Base-by-base conservation (phyloP, 345 rosid genomes). In the Cochlearia excelsa region DNA sequence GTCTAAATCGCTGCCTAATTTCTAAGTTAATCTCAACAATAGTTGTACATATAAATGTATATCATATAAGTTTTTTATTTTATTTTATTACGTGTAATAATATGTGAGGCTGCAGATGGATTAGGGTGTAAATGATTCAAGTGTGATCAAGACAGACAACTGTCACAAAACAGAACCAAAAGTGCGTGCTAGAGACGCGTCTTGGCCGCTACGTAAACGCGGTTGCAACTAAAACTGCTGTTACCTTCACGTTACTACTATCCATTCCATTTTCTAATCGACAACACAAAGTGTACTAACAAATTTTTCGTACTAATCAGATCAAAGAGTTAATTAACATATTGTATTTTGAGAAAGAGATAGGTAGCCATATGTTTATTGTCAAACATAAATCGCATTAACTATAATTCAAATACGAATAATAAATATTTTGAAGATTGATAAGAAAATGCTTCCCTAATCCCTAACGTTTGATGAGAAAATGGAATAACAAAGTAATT, bases 131-230 rank as follows among this genome's bases (percentile, higher is more conserved):
- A 43, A 30, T 66, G 38, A 54, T 61, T 54, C 67, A 54, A 54
- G 67, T 54, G 73, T 61, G 46, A 45, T 40, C 1, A 43, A 59
- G 48, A 60, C 29, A 33, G 46, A 61, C 63, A 69, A 51, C 63
- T 69, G 63, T 61, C n/a, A 40, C 43, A 16, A 60, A 51, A 68
- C 61, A 37, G 38, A 53, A 43, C 56, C 48, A 60, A 69, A 69
- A 69, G 52, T 54, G 73, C 67, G 68, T 69, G 57, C 33, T n/a
- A 48, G 68, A 61, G 63, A 69, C 52, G 63, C 73, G 63, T 47
- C 73, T 69, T 69, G 63, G 63, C 56, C 73, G 46, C 73, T 54
- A 69, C 47, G 73, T 55, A 69, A 69, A 48, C 73, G 73, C 73
- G 63, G 61, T 69, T 69, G 73, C 51, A 69, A 54, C 63, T 4